These are phyloP conservation scores for Sungouiozyma intestinalis DNA, from an alignment of 805 yeast species.

Conservation along the genomic window DNA sequence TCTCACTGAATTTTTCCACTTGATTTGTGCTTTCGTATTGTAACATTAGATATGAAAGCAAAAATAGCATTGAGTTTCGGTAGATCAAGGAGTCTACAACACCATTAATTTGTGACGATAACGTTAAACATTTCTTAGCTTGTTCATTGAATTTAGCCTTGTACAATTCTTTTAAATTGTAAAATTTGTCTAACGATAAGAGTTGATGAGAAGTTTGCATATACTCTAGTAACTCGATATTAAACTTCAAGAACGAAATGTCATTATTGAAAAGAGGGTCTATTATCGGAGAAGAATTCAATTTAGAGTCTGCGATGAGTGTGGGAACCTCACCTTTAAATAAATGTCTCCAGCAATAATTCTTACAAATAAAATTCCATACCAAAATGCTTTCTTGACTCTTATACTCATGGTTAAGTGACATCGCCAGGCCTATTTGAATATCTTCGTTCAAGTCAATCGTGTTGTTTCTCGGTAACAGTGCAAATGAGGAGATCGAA, in stretches of 20 bases:
- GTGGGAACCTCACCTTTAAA: slow-evolving; percentile 22
- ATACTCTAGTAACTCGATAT: slow-evolving; percentile 19
- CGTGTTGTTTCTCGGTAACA: slow-evolving; percentile 5
- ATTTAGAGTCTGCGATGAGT: slow-evolving; percentile 5
- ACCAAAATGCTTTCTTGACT: slow-evolving; percentile 12
- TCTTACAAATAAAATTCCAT: slow-evolving; percentile 24
- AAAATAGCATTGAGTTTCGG: slow-evolving; percentile 17
- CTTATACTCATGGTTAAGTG: slow-evolving; percentile 21
- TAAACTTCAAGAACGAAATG: slow-evolving; percentile 12
- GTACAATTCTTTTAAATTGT: slow-evolving; percentile 11
- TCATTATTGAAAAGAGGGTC: slow-evolving; percentile 20
- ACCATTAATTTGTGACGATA: slow-evolving; percentile 17
- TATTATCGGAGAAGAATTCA: slow-evolving; percentile 15
- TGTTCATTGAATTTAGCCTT: slow-evolving; percentile 14
- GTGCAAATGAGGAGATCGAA: slow-evolving; percentile 6
- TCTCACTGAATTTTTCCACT: slow-evolving; percentile 10
- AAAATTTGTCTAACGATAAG: slow-evolving; percentile 15
- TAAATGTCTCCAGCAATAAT: slow-evolving; percentile 23
- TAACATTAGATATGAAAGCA: slow-evolving; percentile 16
- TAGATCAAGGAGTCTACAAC: slow-evolving; percentile 22
- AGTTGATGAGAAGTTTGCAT: slow-evolving; percentile 18
- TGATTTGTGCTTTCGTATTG: slow-evolving; percentile 19
- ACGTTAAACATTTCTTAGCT: slow-evolving; percentile 15
- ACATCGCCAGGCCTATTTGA: slow-evolving; percentile 17
- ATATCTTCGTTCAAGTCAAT: slow-evolving; percentile 23